phyloP scores from a whole-genome alignment of 108 stramenopile species.

The Skeletonema potamos region DNA sequence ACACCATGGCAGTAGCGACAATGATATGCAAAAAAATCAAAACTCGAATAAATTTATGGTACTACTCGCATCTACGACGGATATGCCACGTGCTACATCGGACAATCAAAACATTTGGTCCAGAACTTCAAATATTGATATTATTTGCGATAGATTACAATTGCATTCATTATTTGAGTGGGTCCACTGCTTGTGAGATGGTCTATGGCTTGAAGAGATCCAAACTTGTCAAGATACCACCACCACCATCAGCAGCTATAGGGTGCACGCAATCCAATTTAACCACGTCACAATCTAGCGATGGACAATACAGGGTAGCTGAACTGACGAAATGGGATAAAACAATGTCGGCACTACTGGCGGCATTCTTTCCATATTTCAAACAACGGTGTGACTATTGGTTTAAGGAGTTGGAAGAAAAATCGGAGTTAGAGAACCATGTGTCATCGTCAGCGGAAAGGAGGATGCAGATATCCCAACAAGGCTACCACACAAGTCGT shows the following conservation, averaged over 20 bases:
- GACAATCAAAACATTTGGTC: slow-evolving; percentile 33
- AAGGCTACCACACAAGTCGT: neutral
- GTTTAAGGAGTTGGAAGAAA: slow-evolving; percentile 19
- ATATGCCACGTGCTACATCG: slow-evolving; percentile 20
- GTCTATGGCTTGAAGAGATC: slow-evolving; percentile 67
- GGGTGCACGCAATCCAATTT: no score
- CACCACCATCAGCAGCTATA: no score
- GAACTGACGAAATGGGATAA: slow-evolving; percentile 53
- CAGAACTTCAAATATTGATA: slow-evolving; percentile 59
- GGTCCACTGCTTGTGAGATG: slow-evolving; percentile 70
- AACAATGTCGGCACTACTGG: slow-evolving; percentile 57
- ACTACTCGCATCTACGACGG: slow-evolving; percentile 12
- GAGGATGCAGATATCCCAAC: neutral
- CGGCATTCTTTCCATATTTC: slow-evolving; percentile 70
- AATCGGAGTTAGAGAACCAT: slow-evolving; percentile 1
- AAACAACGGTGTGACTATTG: slow-evolving; percentile 52
- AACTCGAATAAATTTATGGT: slow-evolving; percentile 20
- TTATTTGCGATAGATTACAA: slow-evolving; percentile 62
- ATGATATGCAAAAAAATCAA: neutral
- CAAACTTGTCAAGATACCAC: slow-evolving; percentile 35
- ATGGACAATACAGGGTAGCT: slow-evolving; percentile 14
- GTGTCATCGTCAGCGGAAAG: neutral
- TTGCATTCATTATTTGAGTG: slow-evolving; percentile 48
- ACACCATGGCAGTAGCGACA: no score
- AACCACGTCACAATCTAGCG: slow-evolving; percentile 3